Base-by-base conservation (phyloP, 1,139 yeast species). In the Nakaseomyces sp. region DNA sequence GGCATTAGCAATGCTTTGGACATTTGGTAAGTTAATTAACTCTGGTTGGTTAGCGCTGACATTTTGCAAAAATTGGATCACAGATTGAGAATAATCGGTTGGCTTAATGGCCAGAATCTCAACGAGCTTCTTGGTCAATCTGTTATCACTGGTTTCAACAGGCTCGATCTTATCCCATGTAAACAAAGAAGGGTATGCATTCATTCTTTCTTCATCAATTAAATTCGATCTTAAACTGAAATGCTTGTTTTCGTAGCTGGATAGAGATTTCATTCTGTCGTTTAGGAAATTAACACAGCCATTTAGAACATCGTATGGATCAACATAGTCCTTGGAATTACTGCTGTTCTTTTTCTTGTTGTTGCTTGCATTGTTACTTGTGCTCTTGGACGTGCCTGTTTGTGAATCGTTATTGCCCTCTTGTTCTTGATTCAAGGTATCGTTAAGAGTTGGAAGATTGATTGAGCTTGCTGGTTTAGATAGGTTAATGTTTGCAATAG, bases 401-500 rank as follows among this genome's bases (percentile, higher is more conserved):
- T 25, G 41, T 33, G 40, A 17, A 33, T 20, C 47, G 40, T 20
- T 41, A 39, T 39, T 40, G 10, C 9, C 37, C 2, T 40, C 43
- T 13, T 40, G 12, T 17, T 40, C 47, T 30, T 53, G 50, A n/a
- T 50, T 47, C n/a, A 43, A 42, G 25, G 52, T 32, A 58, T 81
- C 89, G 5, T 82, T 82, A 51, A 82, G 68, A 0, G 89, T 76
- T 31, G 91, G 91, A 71, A 82, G 80, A 4, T 86, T 79, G 2
- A 81, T 73, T 5, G 77, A 64, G 52, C 77, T 75, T 3, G 76
- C 69, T 51, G 73, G 48, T 37, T 61, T 60, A 8, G 56, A 51
- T 33, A 58, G 40, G 41, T 48, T 55, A 43, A 55, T 44, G 10
- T 58, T 46, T 25, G 63, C 41, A 28, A 57, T 50, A 32, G 69